Evolutionary conservation across 1,284 basidiomycete genomes (phyloP).

Genomic region (Thecaphora thlaspeos): DNA sequence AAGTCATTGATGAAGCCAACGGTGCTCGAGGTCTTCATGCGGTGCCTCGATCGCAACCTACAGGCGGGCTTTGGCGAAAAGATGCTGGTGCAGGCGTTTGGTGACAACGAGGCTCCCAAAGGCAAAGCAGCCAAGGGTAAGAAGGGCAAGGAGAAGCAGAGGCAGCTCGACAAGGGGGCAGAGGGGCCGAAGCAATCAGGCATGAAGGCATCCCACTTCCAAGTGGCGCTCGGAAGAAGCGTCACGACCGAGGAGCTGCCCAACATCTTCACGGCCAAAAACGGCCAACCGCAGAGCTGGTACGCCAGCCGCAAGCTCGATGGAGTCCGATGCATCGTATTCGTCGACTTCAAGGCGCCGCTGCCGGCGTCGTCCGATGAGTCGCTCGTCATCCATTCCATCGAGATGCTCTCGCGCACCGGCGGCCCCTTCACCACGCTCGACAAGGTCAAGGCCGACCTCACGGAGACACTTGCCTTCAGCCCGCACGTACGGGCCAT

Average conservation of each 20-base stretch:
- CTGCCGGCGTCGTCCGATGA: background rate
- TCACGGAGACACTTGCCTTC: constrained; percentile 9
- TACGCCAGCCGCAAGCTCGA: constrained; percentile 44
- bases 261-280: constrained; percentile 5
- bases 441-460: constrained; percentile 17
- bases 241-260: constrained; percentile 15
- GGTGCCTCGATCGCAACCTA: constrained; percentile 46
- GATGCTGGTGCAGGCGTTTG: constrained; percentile 23
- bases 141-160: constrained; percentile 1
- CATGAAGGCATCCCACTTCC: constrained; percentile 12
- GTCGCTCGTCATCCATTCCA: constrained; percentile 10
- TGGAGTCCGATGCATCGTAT: constrained; percentile 38
- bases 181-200: background rate
- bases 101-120: constrained; percentile 10
- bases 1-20: constrained; percentile 20
- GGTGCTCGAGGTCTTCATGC: constrained; percentile 33
- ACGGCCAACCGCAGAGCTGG: constrained; percentile 15
- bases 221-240: constrained; percentile 32
- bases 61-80: constrained; percentile 31
- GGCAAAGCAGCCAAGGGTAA: background rate
- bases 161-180: background rate
- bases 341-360: constrained; percentile 4
- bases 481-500: constrained; percentile 12
- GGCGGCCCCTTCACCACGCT: constrained; percentile 28
- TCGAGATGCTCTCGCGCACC: constrained; percentile 30